Conservation (phyloP, 352 stramenopile genomes). For the Globisporangium heterothallicum region DNA sequence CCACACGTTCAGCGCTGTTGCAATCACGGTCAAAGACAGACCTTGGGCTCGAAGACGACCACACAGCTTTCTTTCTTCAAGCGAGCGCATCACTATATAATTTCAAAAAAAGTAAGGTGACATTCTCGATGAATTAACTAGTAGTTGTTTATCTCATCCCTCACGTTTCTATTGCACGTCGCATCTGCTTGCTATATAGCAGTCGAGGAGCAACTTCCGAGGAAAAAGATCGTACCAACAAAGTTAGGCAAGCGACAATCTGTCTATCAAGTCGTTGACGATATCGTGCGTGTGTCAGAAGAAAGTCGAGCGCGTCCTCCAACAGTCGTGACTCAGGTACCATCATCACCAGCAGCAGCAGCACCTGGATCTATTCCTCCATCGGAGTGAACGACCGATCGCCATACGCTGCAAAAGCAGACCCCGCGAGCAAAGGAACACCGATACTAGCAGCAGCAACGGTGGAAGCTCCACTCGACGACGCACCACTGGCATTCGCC, state of each 20-base stretch:
- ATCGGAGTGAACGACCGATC: slow-evolving; percentile 30
- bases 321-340: background rate
- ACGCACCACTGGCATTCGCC: background rate
- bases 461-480: background rate
- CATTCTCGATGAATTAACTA: too few species aligned
- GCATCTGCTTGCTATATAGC: background rate
- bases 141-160: too few species aligned
- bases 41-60: too few species aligned
- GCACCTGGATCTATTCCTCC: slow-evolving; percentile 29
- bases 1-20: too few species aligned
- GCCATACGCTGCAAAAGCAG: slow-evolving; percentile 16
- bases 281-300: slow-evolving; percentile 32
- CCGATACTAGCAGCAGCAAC: background rate
- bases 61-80: too few species aligned
- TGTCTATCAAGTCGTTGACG: slow-evolving; percentile 26
- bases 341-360: background rate
- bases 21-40: too few species aligned
- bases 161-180: slow-evolving; percentile 1
- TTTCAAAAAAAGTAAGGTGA: too few species aligned
- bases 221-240: slow-evolving; percentile 1
- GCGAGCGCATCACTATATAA: too few species aligned
- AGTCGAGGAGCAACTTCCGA: background rate
- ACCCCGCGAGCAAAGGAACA: slow-evolving; percentile 7
- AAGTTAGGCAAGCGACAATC: slow-evolving; percentile 13
- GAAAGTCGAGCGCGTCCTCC: slow-evolving; percentile 13